Evolutionary conservation across 2,329 filamentous ascomycete species (phyloP), one percentile per base, ranked within the genome.

Genomic region (Pseudopyricularia cyperi): DNA sequence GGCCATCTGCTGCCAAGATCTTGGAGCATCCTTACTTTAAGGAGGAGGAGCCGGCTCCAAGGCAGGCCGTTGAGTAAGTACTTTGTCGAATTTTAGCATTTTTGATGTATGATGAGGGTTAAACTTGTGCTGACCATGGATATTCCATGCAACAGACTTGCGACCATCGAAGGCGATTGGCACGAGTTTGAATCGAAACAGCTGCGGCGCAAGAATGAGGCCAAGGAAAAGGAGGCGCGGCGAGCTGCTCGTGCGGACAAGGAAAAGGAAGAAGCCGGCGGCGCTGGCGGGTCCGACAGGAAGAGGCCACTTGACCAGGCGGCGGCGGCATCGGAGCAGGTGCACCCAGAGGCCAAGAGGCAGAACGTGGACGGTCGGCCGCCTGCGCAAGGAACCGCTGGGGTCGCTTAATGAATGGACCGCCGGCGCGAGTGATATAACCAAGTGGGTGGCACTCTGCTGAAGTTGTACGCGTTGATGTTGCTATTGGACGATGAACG

Each of bases 121-220:
- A 37, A 35, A 14, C 17, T 34, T 4, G 8, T 37, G 22, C 49
- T 51, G 37, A 51, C 49, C 49, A 19, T 32, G 24, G 8, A n/a
- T 11, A n/a, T n/a, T 15, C 4, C 57, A 26, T 11, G 19, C 17
- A 19, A 54, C 56, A 87, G 86, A 61, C 77, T 98, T 49, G 82
- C 84, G 54, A 73, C 83, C 48, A 76, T 98, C 30, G 81, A 93
- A 60, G 93, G 93, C 22, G 93, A 98, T 61, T 98, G 93, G 93
- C 93, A 98, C 64, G 93, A 98, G 65, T 95, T 97, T 61, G 93
- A 98, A 70, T 95, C 89, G 52, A 98, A 98, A 70, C 90, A 89
- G 15, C 74, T 95, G 26, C 78, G 93, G 32, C 93, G 93, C 59
- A 90, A 96, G 66, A 91, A 89, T 59, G 88, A 93, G 65, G 79